These are phyloP conservation scores for Bretziella fagacearum DNA, from an alignment of 2,329 filamentous ascomycete genomes.

Conservation along the genomic window DNA sequence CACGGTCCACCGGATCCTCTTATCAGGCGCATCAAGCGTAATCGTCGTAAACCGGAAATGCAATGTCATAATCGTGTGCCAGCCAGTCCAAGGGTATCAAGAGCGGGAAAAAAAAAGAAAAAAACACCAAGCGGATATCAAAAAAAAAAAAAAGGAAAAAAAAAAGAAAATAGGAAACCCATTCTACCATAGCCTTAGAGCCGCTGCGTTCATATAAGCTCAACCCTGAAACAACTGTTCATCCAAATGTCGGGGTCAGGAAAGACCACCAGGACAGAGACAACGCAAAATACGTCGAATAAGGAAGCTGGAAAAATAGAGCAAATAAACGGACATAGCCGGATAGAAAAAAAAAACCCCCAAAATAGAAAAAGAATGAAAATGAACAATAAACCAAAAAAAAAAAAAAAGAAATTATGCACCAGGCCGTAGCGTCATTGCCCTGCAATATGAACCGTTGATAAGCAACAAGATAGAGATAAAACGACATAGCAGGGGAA, in stretches of 20 bases:
- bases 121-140: constrained; percentile 17
- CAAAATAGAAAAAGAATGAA: constrained; percentile 15
- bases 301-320: too few relatives aligned
- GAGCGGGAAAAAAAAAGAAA: constrained; percentile 14
- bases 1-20: constrained; percentile 12
- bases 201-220: too few relatives aligned
- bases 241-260: too few relatives aligned
- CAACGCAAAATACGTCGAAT: too few relatives aligned
- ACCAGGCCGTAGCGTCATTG: constrained; percentile 4
- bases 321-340: too few relatives aligned
- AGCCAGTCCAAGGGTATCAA: constrained; percentile 20
- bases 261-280: too few relatives aligned
- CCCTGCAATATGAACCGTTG: neutral
- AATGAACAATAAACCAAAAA: constrained; percentile 19
- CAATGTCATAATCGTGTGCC: constrained; percentile 16
- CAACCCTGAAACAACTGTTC: too few relatives aligned
- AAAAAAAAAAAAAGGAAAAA: constrained; percentile 17
- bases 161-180: constrained; percentile 9
- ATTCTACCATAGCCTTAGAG: too few relatives aligned
- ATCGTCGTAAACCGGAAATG: constrained; percentile 15
- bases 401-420: constrained; percentile 13
- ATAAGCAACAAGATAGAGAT: constrained; percentile 14
- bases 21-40: constrained; percentile 15
- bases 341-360: constrained; percentile 13
- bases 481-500: constrained; percentile 12